Evolutionary conservation across 805 yeast genomes (phyloP), one percentile per base, ranked within the genome.

Genomic region (Ogataea trehaloabstinens): DNA sequence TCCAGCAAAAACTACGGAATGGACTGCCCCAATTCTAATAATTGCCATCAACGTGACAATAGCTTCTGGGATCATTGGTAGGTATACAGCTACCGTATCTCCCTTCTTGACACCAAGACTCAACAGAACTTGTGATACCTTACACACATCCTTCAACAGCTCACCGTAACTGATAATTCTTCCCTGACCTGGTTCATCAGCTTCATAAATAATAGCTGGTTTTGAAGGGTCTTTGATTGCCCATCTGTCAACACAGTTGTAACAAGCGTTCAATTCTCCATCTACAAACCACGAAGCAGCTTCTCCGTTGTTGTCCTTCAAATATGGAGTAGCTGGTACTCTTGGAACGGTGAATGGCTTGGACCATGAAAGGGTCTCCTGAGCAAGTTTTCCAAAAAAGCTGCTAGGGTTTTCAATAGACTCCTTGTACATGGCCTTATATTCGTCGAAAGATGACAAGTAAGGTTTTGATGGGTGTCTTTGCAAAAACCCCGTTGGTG

Each of bases 1-100:
- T 5, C 95, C 95, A 20, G 95, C 95, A 67, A 85, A 85, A 22
- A 85, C 82, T 25, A 85, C 93, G 2, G 91, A 82, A 62, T 85
- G 95, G 44, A 85, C 69, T 11, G 95, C 95, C 53, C 95, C 95
- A 46, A 85, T 68, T 64, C 95, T 73, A 29, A 78, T 75, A 55
- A 85, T 82, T 19, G 95, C 95, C 63, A 85, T 66, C 69, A 85
- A 64, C 19, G 93, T 78, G 41, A 82, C 68, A 36, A 85, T 65
- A 28, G 93, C 90, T 59, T 84, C 86, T 32, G 90, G 84, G 47
- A 80, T 82, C 93, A 85, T 85, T 53, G 95, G 95, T 68, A 85
- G 70, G 61, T 85, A 85, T 37, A 85, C 85, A 18, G 93, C 93
- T 41, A 85, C 91, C 13, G 89, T 82, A 58, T 85, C 95, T 52